phyloP scores from a whole-genome alignment of 177 flowering plant genomes.

The Vitis hybrid region DNA sequence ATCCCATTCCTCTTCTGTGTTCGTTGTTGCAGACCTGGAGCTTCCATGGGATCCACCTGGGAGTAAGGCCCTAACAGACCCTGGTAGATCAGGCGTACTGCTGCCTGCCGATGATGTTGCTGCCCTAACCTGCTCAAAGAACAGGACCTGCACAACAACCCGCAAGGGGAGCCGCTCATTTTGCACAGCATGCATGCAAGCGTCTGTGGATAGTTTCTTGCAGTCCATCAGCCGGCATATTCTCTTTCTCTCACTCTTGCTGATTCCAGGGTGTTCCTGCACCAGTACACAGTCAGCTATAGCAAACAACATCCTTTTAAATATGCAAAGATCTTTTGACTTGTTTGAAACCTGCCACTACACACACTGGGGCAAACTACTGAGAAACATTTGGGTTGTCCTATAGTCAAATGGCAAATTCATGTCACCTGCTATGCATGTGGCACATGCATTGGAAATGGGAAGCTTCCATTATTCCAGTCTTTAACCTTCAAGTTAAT shows the following conservation, averaged over 20 bases:
- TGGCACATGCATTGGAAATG: no score
- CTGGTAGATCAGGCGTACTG: constrained; percentile 42
- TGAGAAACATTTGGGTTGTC: no score
- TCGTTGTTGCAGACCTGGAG: constrained; percentile 68
- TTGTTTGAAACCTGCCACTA: no score
- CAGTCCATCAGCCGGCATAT: constrained; percentile 71
- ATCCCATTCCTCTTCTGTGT: constrained; percentile 72
- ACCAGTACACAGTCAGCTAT: background rate
- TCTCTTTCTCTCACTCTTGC: constrained; percentile 63
- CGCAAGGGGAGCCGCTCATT: constrained; percentile 73
- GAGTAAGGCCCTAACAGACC: constrained; percentile 33
- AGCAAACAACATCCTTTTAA: background rate
- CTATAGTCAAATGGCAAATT: no score
- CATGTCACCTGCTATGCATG: no score
- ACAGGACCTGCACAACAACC: constrained; percentile 68
- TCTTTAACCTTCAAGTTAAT: no score
- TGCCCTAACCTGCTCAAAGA: constrained; percentile 62
- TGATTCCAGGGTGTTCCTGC: constrained; percentile 67
- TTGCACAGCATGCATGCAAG: constrained; percentile 68
- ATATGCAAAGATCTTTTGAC: background rate
- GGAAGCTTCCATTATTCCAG: no score
- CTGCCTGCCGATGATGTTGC: constrained; percentile 36
- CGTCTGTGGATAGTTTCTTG: constrained; percentile 62
- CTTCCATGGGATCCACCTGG: constrained; percentile 63
- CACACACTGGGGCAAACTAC: no score